These are phyloP conservation scores for Hypoxylon sp. DNA, from an alignment of 2,329 filamentous ascomycete species.

Conservation along the genomic window DNA sequence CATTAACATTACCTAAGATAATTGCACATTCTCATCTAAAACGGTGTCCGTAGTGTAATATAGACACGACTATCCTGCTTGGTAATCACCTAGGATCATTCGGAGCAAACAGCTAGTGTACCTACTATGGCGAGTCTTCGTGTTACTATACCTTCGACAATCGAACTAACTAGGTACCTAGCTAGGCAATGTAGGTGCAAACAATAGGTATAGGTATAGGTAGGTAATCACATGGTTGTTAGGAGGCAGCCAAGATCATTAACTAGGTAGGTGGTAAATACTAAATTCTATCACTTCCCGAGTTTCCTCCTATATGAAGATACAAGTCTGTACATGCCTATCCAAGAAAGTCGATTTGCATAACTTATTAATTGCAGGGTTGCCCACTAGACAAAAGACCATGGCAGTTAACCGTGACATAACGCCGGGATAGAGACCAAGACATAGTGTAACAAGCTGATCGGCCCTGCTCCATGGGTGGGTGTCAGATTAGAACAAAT, in stretches of 20 bases:
- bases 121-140: not conserved
- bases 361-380: conserved; percentile 11
- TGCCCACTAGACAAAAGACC: conserved; percentile 8
- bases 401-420: conserved; percentile 13
- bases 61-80: not conserved
- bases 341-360: conserved; percentile 16
- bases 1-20: not conserved
- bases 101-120: not conserved
- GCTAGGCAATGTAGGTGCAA: not conserved
- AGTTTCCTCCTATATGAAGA: conserved; percentile 33
- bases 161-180: not conserved
- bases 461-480: conserved; percentile 26
- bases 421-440: conserved; percentile 15
- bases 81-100: not conserved
- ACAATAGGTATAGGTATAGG: conserved; percentile 1
- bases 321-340: conserved; percentile 1
- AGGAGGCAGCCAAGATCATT: conserved; percentile 6
- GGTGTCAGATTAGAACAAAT: conserved; percentile 1
- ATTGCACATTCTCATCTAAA: not conserved
- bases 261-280: not conserved
- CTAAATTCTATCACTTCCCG: conserved; percentile 23
- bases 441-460: conserved; percentile 12
- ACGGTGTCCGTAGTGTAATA: not conserved
- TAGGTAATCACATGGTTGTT: not conserved
- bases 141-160: not conserved